phyloP scores from a whole-genome alignment of 1,284 basidiomycete genomes.

The Fistulinella staudtii region DNA sequence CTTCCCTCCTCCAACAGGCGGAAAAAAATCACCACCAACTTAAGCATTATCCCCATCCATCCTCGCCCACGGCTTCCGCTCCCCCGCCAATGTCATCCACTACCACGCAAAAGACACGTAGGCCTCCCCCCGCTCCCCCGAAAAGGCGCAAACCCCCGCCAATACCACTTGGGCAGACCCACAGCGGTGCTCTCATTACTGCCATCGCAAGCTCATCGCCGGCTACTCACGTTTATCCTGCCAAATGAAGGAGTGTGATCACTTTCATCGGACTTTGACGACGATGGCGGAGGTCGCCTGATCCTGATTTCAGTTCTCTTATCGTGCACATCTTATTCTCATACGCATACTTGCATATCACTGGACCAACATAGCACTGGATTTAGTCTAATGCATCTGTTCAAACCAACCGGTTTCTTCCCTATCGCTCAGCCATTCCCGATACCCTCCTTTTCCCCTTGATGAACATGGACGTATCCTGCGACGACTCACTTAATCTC shows the following conservation, averaged over 20 bases:
- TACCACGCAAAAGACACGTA: constrained; percentile 17
- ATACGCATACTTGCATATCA: constrained; percentile 17
- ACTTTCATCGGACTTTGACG: constrained; percentile 3
- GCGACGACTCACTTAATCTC: background rate
- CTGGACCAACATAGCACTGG: constrained; percentile 21
- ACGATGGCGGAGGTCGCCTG: constrained; percentile 4
- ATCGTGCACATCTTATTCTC: constrained; percentile 12
- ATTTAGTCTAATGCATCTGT: constrained; percentile 12
- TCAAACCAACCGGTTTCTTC: constrained; percentile 7
- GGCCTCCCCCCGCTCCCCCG: constrained; percentile 50
- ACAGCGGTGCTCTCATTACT: constrained; percentile 48
- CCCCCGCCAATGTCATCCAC: constrained; percentile 9
- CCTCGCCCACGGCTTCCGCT: constrained; percentile 18
- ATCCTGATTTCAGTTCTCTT: constrained; percentile 5
- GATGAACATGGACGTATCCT: background rate
- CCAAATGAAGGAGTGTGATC: constrained; percentile 13
- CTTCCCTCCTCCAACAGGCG: constrained; percentile 13
- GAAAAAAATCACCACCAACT: constrained; percentile 12
- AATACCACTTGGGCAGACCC: constrained; percentile 45
- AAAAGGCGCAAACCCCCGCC: constrained; percentile 65
- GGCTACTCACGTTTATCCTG: constrained; percentile 9
- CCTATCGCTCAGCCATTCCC: constrained; percentile 1
- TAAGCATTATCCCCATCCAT: constrained; percentile 15
- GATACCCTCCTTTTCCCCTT: background rate
- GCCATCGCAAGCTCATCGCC: constrained; percentile 39